Percentiles rank a stretch among this genome's conserved stretches.
These are phyloP conservation scores for Wallacemonas sp. DNA, from an alignment of 208 protist genomes.

Conservation along the genomic window DNA sequence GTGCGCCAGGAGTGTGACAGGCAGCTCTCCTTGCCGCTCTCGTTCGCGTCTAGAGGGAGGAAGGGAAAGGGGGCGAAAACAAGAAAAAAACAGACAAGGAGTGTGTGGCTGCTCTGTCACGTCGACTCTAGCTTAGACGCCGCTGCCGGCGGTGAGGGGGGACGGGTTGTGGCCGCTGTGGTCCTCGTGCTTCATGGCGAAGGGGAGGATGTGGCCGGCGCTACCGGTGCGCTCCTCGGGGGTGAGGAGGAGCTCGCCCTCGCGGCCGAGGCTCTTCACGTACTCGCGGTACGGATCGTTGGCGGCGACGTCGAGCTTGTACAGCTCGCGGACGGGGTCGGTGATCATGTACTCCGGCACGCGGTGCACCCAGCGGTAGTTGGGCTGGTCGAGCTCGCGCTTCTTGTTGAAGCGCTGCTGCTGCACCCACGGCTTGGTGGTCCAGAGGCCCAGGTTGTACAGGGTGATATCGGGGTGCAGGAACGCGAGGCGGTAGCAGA, in stretches of 20 bases:
- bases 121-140: slow-evolving; percentile 12
- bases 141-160: slow-evolving; percentile 36
- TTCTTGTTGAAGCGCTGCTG: slow-evolving; percentile 90
- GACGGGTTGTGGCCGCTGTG: slow-evolving; percentile 65
- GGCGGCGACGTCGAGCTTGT: slow-evolving; percentile 60
- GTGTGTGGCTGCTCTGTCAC: too few relatives aligned
- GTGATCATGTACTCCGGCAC: slow-evolving; percentile 64
- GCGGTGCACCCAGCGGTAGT: slow-evolving; percentile 86
- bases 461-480: slow-evolving; percentile 86
- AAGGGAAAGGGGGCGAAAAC: too few relatives aligned
- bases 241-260: slow-evolving; percentile 65
- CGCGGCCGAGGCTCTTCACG: slow-evolving; percentile 71
- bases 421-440: slow-evolving; percentile 83
- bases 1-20: too few relatives aligned
- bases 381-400: slow-evolving; percentile 69
- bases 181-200: slow-evolving; percentile 61
- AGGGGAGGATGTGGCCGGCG: slow-evolving; percentile 53
- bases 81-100: too few relatives aligned
- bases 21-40: too few relatives aligned
- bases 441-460: slow-evolving; percentile 81
- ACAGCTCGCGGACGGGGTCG: slow-evolving; percentile 66
- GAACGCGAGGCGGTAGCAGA: slow-evolving; percentile 71
- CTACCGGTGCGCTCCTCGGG: slow-evolving; percentile 40
- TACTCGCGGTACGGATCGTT: slow-evolving; percentile 86
- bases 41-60: too few relatives aligned